These are phyloP conservation scores for Shiraia bambusicola DNA, from an alignment of 2,329 filamentous ascomycete genomes.

Conservation along the genomic window DNA sequence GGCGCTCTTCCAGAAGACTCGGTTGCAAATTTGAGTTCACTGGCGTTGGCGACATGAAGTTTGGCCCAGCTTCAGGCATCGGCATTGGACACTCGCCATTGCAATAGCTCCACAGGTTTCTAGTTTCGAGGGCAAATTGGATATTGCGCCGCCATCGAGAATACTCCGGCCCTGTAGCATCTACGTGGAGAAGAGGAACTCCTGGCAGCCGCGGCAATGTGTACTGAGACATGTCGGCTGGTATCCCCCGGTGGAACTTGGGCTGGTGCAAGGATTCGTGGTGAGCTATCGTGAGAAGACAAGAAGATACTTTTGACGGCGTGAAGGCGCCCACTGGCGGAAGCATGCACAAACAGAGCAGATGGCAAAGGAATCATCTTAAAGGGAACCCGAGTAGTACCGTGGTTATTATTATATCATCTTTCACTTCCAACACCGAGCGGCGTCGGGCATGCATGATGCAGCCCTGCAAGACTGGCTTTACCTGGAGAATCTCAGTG, in stretches of 20 bases:
- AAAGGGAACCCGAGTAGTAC: conserved; percentile 1
- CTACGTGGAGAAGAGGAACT: conserved; percentile 25
- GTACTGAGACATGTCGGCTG: conserved; percentile 15
- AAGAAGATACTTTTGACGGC: background rate
- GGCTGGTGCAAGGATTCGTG: background rate
- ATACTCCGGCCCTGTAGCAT: conserved; percentile 35
- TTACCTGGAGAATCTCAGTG: conserved; percentile 9
- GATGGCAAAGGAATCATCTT: background rate
- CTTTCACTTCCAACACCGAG: conserved; percentile 11
- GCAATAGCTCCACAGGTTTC: conserved; percentile 38
- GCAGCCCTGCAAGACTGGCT: conserved; percentile 15
- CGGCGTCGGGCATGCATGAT: conserved; percentile 22
- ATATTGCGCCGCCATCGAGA: conserved; percentile 36
- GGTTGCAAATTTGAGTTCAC: conserved; percentile 29
- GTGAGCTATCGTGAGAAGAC: background rate
- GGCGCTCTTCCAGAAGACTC: conserved; percentile 36
- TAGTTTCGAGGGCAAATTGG: conserved; percentile 33
- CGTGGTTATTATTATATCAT: conserved; percentile 8
- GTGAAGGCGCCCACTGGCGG: background rate
- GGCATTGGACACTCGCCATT: conserved; percentile 36
- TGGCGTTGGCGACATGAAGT: conserved; percentile 17
- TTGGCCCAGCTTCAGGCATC: conserved; percentile 34
- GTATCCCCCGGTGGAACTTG: background rate
- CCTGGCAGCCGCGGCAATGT: conserved; percentile 35
- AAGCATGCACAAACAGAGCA: background rate